A percentile compares a stretch with the other conserved stretches of the same genome.
Conservation (phyloP, 805 yeast genomes). For the Kluyveromyces siamensis region DNA sequence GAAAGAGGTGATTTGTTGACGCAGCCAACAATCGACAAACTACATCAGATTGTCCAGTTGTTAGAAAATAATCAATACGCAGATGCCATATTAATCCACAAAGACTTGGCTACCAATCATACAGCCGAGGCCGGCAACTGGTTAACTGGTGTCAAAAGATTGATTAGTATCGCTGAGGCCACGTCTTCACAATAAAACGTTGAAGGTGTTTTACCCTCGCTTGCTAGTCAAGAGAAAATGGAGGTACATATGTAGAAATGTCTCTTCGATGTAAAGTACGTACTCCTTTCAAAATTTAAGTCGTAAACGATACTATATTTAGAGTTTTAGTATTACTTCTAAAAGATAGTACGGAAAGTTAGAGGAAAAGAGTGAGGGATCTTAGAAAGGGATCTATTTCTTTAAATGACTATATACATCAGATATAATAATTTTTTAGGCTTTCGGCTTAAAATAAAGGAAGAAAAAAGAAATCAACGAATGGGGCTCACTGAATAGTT, state of each 20-base stretch:
- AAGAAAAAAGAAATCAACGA: not conserved
- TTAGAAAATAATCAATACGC: constrained; percentile 46
- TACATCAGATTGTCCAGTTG: constrained; percentile 42
- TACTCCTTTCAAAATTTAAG: not conserved
- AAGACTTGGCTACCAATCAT: constrained; percentile 52
- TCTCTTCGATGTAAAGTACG: not conserved
- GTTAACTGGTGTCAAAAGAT: constrained; percentile 85
- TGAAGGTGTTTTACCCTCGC: not conserved
- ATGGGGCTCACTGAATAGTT: too few relatives aligned
- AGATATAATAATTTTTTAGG: too few relatives aligned
- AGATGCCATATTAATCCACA: constrained; percentile 47
- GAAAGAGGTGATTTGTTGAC: constrained; percentile 62
- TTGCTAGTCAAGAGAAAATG: not conserved
- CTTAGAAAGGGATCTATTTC: too few relatives aligned
- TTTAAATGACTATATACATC: too few relatives aligned
- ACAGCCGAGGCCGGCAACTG: constrained; percentile 79
- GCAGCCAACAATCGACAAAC: constrained; percentile 42
- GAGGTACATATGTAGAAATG: not conserved
- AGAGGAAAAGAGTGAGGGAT: too few relatives aligned
- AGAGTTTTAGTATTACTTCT: too few relatives aligned
- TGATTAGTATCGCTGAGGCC: constrained; percentile 65
- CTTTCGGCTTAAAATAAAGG: not conserved
- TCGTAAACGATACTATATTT: too few relatives aligned
- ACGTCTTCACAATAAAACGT: constrained; percentile 9
- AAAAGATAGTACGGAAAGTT: too few relatives aligned